Evolutionary conservation across 805 yeast species (phyloP), one percentile per base, ranked within the genome.

Genomic region (Sugiyamaella boreocaroliniensis): DNA sequence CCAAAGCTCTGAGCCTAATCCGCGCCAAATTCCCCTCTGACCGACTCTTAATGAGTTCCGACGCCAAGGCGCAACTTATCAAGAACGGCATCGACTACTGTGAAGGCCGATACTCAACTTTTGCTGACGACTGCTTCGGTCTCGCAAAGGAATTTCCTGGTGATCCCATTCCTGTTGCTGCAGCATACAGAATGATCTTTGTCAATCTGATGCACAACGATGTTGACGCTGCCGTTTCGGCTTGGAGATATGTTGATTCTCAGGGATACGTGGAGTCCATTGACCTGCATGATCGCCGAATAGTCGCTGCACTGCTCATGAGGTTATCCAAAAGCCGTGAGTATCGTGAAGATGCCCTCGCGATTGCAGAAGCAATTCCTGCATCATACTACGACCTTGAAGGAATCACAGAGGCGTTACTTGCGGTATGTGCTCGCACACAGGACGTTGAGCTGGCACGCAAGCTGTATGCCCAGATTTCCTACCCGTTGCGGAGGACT

Each of bases 321-420:
- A 51, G 51, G 34, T 47, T 60, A 16, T 58, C 64, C 29, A 56
- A 32, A 56, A 43, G 41, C 32, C 40, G 50, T 48, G n/a, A 53
- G 29, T 56, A 50, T 40, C 26, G 29, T 14, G 40, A 20, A 2
- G 47, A 52, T 15, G 57, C 58, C 10, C 49, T 53, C 8, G 43
- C 22, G 5, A 55, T 61, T 16, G 60, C 46, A 3, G 15, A 34
- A 5, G 18, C 19, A 22, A 22, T 61, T 11, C 61, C 62, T 2
- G 29, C 19, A 40, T 45, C 45, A 7, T 41, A 37, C 11, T 61
- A 58, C 45, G 43, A 42, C 11, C 40, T 19, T 8, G 58, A 51
- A 14, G 60, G 62, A 3, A 29, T 61, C 6, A 52, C 61, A 6
- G 63, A 60, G 43, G 57, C 63, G 14, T 44, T 61, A n/a, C 34